Evolutionary conservation across 164 flowering plant species (phyloP), one percentile per base, ranked within the genome.

Genomic region (Paratinospora sagittata): DNA sequence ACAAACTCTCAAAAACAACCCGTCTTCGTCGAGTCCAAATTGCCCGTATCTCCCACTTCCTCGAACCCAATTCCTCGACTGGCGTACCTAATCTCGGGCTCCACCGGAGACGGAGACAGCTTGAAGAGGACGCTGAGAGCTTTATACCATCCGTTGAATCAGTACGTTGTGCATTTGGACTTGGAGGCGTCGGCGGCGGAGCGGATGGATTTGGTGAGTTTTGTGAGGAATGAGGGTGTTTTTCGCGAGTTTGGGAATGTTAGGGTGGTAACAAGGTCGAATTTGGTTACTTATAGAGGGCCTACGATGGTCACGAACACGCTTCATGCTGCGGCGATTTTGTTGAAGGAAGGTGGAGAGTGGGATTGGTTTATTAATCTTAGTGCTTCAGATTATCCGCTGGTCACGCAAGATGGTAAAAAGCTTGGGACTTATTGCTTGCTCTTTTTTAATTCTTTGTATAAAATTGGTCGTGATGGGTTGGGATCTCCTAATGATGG

Each of bases 341-440:
- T 91, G 84, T 65, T 89, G 76, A 91, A 71, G 81, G 87, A 86
- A 63, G 86, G 85, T 49, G 89, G 86, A 8, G 84, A 84, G 0
- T 91, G 97, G 95, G 97, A 91, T 78, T 91, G 93, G 97, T 91
- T 91, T 64, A 86, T 91, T 37, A 91, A 91, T 73, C 78, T 91
- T 72, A 89, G 97, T 73, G 90, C 97, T 55, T 91, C 97, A 13
- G 95, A 89, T 82, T 91, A 91, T 79, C 97, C 97, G 9, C 66
- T 91, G 79, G 87, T 91, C 23, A 91, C 97, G 10, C 97, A 91
- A 78, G 97, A 91, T 81, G 97, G 97, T 91, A 81, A 58, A 23
- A 3, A 2, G 12, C 26, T 65, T 30, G 27, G 3, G 61, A 14
- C 13, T 65, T 45, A 3, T n/a, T n/a, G n/a, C n/a, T n/a, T n/a